Evolutionary conservation across 1,284 basidiomycete species (phyloP).

Genomic region (Cutaneotrichosporon sp.): DNA sequence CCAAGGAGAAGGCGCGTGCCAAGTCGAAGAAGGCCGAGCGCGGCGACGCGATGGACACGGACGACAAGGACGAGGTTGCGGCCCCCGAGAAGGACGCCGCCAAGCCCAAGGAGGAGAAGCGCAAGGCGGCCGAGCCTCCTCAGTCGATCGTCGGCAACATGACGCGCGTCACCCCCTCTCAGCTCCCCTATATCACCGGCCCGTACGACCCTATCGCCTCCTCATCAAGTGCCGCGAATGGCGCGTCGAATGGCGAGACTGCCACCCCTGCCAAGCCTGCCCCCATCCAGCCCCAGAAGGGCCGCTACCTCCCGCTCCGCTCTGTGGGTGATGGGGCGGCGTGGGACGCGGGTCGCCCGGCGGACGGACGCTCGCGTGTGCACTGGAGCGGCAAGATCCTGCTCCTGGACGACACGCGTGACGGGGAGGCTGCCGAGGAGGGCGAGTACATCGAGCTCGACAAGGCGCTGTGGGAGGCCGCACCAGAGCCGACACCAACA

Average conservation of each 20-base stretch:
- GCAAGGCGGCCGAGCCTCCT: constrained; percentile 62
- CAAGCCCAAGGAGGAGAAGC: constrained; percentile 29
- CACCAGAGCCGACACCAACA: constrained; percentile 37
- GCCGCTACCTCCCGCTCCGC: constrained; percentile 24
- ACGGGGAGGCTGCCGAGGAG: constrained; percentile 11
- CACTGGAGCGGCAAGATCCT: constrained; percentile 68
- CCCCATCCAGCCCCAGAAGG: constrained; percentile 19
- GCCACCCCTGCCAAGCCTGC: neutral
- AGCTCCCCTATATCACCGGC: constrained; percentile 72
- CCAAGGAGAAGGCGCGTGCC: constrained; percentile 87
- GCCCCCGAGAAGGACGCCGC: constrained; percentile 56
- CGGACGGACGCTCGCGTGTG: constrained; percentile 24
- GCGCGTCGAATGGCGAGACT: constrained; percentile 5
- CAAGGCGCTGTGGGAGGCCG: constrained; percentile 55
- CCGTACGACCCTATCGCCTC: constrained; percentile 22
- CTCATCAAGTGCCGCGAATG: neutral
- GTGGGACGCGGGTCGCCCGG: constrained; percentile 20
- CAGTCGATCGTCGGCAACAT: constrained; percentile 83
- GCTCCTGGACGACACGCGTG: constrained; percentile 65
- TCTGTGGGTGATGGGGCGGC: constrained; percentile 23
- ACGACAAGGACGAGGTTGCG: constrained; percentile 56
- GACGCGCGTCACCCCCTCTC: constrained; percentile 87
- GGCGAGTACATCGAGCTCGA: constrained; percentile 68
- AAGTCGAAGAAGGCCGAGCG: constrained; percentile 70
- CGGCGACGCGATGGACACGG: constrained; percentile 73